A percentile compares a stretch with the other conserved stretches of the same genome.
Evolutionary conservation across 1,284 basidiomycete genomes (phyloP).

Genomic region (Fomes fomentarius): DNA sequence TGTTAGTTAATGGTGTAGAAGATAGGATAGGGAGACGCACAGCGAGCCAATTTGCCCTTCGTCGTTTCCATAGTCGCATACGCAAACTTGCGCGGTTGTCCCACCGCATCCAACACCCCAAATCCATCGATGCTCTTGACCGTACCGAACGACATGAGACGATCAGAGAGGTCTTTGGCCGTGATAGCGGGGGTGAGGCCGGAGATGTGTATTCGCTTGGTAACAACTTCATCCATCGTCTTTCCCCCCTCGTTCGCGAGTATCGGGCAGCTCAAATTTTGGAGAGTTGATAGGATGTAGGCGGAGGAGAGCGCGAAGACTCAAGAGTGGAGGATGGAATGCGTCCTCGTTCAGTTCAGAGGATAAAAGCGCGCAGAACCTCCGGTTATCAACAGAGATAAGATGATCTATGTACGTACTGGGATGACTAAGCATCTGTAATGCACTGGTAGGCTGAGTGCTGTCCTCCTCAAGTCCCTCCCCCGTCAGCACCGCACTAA

Average conservation of each 20-base stretch:
- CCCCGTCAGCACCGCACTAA: neutral
- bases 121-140: constrained; percentile 73
- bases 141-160: constrained; percentile 67
- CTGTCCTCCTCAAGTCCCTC: too few relatives aligned
- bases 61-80: constrained; percentile 76
- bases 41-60: constrained; percentile 59
- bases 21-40: constrained; percentile 43
- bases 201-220: constrained; percentile 73
- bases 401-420: too few relatives aligned
- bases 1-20: neutral
- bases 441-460: too few relatives aligned
- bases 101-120: constrained; percentile 63
- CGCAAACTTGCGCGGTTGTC: constrained; percentile 68
- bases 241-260: too few relatives aligned
- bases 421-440: too few relatives aligned
- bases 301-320: neutral
- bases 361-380: too few relatives aligned
- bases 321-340: too few relatives aligned
- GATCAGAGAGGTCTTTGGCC: constrained; percentile 55
- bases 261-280: too few relatives aligned
- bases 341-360: too few relatives aligned
- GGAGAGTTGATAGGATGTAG: neutral
- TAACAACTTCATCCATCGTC: constrained; percentile 43
- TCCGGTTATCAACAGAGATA: too few relatives aligned
- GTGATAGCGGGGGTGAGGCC: constrained; percentile 71